These are phyloP conservation scores for Leccinum pellstonianum DNA, from an alignment of 768 basidiomycete species.

Conservation along the genomic window DNA sequence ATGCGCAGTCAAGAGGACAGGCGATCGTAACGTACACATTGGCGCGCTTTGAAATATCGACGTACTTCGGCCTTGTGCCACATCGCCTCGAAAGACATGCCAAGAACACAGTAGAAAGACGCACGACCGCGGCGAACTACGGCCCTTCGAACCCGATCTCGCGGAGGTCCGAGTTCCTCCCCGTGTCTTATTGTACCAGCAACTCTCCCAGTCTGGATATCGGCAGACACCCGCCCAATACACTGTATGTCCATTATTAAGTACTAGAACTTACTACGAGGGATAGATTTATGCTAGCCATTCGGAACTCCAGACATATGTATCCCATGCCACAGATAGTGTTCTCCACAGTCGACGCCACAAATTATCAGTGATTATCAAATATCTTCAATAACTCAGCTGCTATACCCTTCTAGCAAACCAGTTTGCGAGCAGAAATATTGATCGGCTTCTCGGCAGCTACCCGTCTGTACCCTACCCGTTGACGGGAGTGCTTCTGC, in stretches of 20 bases:
- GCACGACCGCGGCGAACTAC: no score
- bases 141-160: no score
- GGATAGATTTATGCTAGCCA: no score
- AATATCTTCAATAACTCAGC: constrained; percentile 3
- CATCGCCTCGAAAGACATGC: background rate
- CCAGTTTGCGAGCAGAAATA: background rate
- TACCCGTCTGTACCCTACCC: constrained; percentile 18
- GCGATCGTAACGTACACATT: background rate
- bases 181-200: no score
- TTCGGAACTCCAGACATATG: background rate
- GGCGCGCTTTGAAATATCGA: background rate
- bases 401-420: background rate
- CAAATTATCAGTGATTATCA: background rate
- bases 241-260: no score
- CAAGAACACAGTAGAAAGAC: no score
- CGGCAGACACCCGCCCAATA: no score
- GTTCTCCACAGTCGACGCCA: background rate
- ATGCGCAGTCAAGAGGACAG: background rate
- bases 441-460: background rate
- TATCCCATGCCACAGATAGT: background rate
- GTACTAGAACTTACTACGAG: no score
- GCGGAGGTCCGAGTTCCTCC: no score
- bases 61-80: background rate
- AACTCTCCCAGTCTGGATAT: no score
- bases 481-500: constrained; percentile 1